Conservation (phyloP, 129 eudicot species). For the Lactuca saligna region DNA sequence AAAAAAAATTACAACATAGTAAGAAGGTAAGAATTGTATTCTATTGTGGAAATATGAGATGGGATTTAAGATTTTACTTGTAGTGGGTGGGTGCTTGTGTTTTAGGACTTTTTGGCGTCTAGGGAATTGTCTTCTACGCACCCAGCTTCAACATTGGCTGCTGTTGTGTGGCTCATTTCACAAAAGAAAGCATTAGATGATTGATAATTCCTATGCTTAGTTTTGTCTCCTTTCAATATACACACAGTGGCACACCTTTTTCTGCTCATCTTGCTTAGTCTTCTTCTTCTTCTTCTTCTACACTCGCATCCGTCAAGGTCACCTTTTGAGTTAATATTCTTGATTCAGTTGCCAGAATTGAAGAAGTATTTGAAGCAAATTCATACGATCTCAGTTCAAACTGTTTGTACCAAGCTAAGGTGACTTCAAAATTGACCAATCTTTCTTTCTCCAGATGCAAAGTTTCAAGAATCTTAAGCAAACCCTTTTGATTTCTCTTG, state of each 20-base stretch:
- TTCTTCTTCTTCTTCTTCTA: constrained; percentile 1
- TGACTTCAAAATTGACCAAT: constrained; percentile 16
- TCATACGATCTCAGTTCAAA: constrained; percentile 19
- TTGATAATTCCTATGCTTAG: constrained; percentile 31
- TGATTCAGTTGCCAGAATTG: constrained; percentile 22
- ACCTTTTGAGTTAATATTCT: constrained; percentile 19
- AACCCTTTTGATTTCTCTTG: constrained; percentile 16
- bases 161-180: constrained; percentile 38
- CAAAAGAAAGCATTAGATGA: constrained; percentile 34
- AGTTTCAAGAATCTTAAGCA: constrained; percentile 10
- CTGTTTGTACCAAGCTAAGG: constrained; percentile 8
- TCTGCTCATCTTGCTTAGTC: constrained; percentile 25
- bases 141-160: constrained; percentile 40
- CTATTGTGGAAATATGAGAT: neutral
- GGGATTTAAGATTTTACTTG: neutral
- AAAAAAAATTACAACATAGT: no score
- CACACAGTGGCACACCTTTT: constrained; percentile 41
- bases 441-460: constrained; percentile 30
- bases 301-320: constrained; percentile 22
- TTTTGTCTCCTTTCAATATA: constrained; percentile 31
- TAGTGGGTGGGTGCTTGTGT: constrained; percentile 22
- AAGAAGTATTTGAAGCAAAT: constrained; percentile 23
- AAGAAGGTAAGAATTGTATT: neutral
- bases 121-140: constrained; percentile 23
- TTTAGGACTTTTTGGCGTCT: constrained; percentile 14